These are phyloP conservation scores for Solanum megistacrolobum DNA, from an alignment of 257 asterid species.

Conservation along the genomic window DNA sequence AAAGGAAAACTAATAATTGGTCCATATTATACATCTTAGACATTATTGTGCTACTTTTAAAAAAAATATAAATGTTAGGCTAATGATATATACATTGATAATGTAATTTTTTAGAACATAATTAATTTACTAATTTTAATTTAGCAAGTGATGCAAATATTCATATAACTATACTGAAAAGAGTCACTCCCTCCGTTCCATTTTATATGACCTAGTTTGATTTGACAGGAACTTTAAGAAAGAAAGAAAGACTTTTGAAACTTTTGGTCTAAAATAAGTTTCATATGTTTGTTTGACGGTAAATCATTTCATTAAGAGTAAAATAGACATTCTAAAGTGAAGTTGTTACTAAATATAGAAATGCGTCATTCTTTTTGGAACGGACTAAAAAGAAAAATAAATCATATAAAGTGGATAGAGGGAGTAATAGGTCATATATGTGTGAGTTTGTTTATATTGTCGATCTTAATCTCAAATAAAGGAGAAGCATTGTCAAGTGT, in stretches of 20 bases:
- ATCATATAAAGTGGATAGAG: rapidly evolving
- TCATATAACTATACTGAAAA: not conserved
- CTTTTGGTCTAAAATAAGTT: no score
- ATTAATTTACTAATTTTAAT: not conserved
- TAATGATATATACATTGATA: not conserved
- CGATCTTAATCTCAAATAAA: not conserved
- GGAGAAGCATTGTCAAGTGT: not conserved
- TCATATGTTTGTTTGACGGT: no score
- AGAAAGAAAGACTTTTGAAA: rapidly evolving
- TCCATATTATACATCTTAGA: not conserved
- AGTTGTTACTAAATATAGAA: no score
- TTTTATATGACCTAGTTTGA: no score
- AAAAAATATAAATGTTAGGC: no score
- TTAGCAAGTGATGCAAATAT: not conserved
- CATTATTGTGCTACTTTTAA: not conserved
- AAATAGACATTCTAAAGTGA: no score
- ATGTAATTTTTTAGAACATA: not conserved
- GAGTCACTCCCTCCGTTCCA: not conserved
- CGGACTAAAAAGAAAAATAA: no score
- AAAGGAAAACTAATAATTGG: not conserved
- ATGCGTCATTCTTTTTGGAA: not conserved
- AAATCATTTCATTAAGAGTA: not conserved
- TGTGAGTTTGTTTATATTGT: not conserved
- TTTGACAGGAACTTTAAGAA: no score
- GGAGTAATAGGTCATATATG: not conserved